A percentile compares a stretch with the other conserved stretches of the same genome.
These are phyloP conservation scores for Selaginella moellendorffii DNA, from an alignment of 75 land plant genomes.

Conservation along the genomic window DNA sequence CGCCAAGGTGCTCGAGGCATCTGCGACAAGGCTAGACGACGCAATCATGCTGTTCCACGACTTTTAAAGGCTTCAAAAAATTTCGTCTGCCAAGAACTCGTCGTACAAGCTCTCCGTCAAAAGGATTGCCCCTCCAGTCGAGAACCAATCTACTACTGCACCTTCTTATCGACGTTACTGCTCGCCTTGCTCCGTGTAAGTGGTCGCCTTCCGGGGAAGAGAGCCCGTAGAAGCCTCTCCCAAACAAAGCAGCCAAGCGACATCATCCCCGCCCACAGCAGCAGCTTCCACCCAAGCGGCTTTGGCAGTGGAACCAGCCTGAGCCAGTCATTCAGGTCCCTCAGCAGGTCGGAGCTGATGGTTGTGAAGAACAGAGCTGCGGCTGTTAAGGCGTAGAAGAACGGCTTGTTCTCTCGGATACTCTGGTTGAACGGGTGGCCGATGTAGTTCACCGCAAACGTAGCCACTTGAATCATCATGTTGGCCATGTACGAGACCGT, in stretches of 20 bases:
- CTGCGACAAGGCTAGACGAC: slow-evolving; percentile 63
- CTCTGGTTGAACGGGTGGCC: slow-evolving; percentile 98
- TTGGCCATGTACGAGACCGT: slow-evolving; percentile 97
- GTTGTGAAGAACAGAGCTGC: slow-evolving; percentile 75
- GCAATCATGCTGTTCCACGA: slow-evolving; percentile 50
- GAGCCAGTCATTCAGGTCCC: slow-evolving; percentile 81
- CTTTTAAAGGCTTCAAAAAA: too few relatives aligned
- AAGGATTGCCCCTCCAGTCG: too few relatives aligned
- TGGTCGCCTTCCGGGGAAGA: slow-evolving; percentile 70
- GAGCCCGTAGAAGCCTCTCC: slow-evolving; percentile 77
- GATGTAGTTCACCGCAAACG: slow-evolving; percentile 98
- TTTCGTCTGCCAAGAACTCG: too few relatives aligned
- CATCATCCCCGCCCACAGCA: slow-evolving; percentile 63
- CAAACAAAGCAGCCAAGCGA: slow-evolving; percentile 55
- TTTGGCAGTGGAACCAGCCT: slow-evolving; percentile 75
- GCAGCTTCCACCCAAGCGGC: slow-evolving; percentile 48
- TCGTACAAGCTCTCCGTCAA: too few relatives aligned
- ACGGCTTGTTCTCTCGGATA: slow-evolving; percentile 79
- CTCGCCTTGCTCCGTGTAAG: too few relatives aligned
- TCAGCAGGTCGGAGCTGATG: slow-evolving; percentile 72
- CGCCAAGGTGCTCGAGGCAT: slow-evolving; percentile 34
- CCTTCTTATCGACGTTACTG: too few relatives aligned
- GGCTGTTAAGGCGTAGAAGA: slow-evolving; percentile 49
- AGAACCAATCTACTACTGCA: too few relatives aligned
- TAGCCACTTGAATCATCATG: slow-evolving; percentile 96